These are phyloP conservation scores for Mycena latifolia DNA, from an alignment of 768 basidiomycete species.

Conservation along the genomic window DNA sequence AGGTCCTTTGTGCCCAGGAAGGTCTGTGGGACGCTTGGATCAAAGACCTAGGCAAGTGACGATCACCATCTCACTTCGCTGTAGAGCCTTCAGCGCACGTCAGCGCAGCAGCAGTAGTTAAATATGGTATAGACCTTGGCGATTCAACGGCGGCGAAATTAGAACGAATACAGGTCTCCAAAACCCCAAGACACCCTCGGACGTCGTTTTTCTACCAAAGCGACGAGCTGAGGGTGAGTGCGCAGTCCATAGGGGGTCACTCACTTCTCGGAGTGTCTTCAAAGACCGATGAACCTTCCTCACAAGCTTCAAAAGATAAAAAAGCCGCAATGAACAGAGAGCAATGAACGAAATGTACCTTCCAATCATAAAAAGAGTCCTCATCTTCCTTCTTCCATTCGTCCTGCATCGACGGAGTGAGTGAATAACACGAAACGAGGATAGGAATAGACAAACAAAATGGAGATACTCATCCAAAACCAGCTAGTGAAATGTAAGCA, in stretches of 20 bases:
- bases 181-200: constrained; percentile 87
- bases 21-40: constrained; percentile 64
- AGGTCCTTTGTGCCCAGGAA: constrained; percentile 92
- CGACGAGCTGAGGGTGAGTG: background rate
- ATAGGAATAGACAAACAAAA: too few species aligned
- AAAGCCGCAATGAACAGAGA: background rate
- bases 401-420: constrained; percentile 46
- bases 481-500: constrained; percentile 20
- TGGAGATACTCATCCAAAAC: constrained; percentile 83
- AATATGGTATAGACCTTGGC: constrained; percentile 60
- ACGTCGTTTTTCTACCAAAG: constrained; percentile 71
- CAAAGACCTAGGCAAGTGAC: constrained; percentile 18
- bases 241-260: background rate
- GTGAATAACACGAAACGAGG: background rate
- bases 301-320: constrained; percentile 92
- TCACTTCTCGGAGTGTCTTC: constrained; percentile 67
- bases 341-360: background rate
- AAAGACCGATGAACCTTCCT: constrained; percentile 86
- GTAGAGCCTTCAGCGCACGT: constrained; percentile 72
- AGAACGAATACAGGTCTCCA: constrained; percentile 90
- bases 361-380: constrained; percentile 93
- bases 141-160: constrained; percentile 97
- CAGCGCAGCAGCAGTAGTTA: constrained; percentile 6
- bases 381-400: constrained; percentile 93
- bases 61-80: constrained; percentile 79